Conservation (phyloP, 495 filamentous ascomycete genomes). For the Penicillium cinerascens region DNA sequence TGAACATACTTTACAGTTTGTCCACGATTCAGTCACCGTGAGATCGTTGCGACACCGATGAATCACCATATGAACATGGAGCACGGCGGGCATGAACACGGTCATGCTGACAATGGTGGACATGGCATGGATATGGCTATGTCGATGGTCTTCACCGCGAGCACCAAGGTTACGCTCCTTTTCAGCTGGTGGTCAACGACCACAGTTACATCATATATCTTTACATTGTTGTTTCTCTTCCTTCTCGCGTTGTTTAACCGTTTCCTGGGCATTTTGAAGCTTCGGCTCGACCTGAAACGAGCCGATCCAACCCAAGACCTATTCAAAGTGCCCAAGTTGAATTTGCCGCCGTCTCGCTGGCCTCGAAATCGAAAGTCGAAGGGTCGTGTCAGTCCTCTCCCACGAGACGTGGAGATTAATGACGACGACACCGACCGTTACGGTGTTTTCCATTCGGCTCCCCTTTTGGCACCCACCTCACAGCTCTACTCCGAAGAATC, state of each 20-base stretch:
- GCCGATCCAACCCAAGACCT: neutral
- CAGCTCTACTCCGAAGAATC: too few relatives aligned
- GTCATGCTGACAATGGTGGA: too few relatives aligned
- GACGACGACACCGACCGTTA: neutral
- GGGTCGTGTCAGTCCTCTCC: conserved; percentile 10
- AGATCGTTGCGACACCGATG: too few relatives aligned
- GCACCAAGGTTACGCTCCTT: conserved; percentile 17
- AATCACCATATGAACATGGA: too few relatives aligned
- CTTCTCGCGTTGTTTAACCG: conserved; percentile 18
- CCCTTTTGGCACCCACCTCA: too few relatives aligned
- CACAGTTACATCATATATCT: conserved; percentile 10
- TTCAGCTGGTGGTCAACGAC: conserved; percentile 20
- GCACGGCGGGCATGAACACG: too few relatives aligned
- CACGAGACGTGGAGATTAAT: conserved; percentile 6
- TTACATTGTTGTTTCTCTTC: conserved; percentile 15
- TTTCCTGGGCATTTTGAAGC: conserved; percentile 16
- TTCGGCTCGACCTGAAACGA: conserved; percentile 12
- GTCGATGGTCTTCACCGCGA: neutral
- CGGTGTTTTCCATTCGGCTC: too few relatives aligned
- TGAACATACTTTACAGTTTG: too few relatives aligned
- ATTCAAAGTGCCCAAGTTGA: neutral
- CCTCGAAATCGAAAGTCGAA: neutral
- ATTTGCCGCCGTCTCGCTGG: neutral
- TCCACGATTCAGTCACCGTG: too few relatives aligned
- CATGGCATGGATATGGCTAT: neutral